Conservation (phyloP, 176 grass and related monocot species). For the Carex scoparia region DNA sequence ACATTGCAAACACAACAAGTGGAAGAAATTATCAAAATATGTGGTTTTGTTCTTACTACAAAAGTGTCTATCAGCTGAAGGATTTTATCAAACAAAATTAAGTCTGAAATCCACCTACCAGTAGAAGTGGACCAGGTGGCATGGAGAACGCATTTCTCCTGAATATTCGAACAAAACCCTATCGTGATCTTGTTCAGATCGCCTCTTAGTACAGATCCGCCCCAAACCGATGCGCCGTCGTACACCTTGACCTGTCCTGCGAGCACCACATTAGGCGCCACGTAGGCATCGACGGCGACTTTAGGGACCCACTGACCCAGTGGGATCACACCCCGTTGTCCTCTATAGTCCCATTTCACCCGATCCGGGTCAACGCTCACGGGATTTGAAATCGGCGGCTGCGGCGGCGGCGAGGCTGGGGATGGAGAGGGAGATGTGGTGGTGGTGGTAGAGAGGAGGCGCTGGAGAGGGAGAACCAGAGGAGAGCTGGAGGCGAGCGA, state of each 20-base stretch:
- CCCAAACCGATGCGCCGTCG: constrained; percentile 91
- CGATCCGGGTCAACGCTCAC: constrained; percentile 38
- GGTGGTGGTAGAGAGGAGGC: constrained; percentile 36
- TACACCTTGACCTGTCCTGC: constrained; percentile 83
- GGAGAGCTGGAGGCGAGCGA: neutral
- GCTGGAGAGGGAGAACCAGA: constrained; percentile 35
- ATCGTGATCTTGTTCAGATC: constrained; percentile 98
- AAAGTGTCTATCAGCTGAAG: neutral
- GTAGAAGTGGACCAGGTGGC: constrained; percentile 75
- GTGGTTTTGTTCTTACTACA: neutral
- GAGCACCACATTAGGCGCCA: constrained; percentile 80
- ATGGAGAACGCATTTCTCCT: constrained; percentile 94
- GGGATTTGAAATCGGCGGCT: neutral
- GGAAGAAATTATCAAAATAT: neutral
- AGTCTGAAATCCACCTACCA: constrained; percentile 36
- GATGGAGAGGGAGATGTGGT: constrained; percentile 11
- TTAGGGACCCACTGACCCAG: constrained; percentile 87
- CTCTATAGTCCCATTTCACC: constrained; percentile 88
- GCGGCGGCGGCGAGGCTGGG: neutral
- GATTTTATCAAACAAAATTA: neutral
- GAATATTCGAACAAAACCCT: constrained; percentile 87
- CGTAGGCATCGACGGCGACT: constrained; percentile 85
- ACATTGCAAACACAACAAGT: neutral
- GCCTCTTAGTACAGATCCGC: constrained; percentile 77
- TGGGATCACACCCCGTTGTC: constrained; percentile 67